Evolutionary conservation across 176 grass and related monocot species (phyloP), one percentile per base, ranked within the genome.

Genomic region (Carex myosuroides): DNA sequence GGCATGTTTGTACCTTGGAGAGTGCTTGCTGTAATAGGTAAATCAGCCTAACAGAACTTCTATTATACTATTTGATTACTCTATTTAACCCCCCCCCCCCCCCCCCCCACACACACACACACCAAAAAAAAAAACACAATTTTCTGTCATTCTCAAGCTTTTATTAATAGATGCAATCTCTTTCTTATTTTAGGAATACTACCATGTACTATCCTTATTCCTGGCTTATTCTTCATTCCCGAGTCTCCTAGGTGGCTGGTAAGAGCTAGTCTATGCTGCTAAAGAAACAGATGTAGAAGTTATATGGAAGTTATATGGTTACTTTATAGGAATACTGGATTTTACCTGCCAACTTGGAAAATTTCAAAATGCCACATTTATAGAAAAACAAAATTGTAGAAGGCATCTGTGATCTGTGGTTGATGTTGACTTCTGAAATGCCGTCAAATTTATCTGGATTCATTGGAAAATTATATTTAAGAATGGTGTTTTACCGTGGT

Each of bases 211-310:
- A 76, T 94, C 82, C 90, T 95, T 75, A 93, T 99, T 86, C 96
- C 91, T 75, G 93, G 89, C 6, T 84, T 99, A 68, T 99, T 93
- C 89, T 99, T 99, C 83, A 95, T 99, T 62, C 93, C 96, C 0
- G 96, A 99, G 87, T 99, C 96, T 85, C 96, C 96, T 32, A 95
- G 96, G 83, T 99, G 96, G 96, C 93, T 99, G 96, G 96, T 99
- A 88, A 87, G 79, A 85, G 48, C 85, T 53, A 42, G 33, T 44
- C 9, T 41, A 80, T 83, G 14, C 42, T 83, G 68, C 17, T 71
- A 2, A 41, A 44, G 56, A 32, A 4, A 5, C 22, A 18, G 50
- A 55, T 6, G 37, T 39, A 39, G 37, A 39, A 77, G 50, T 55
- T 69, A 13, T 37, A 39, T 33, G 22, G 37, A 39, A 77, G 50